Evolutionary conservation across 352 stramenopile genomes (phyloP).

Genomic region (Pythium plurisporium): DNA sequence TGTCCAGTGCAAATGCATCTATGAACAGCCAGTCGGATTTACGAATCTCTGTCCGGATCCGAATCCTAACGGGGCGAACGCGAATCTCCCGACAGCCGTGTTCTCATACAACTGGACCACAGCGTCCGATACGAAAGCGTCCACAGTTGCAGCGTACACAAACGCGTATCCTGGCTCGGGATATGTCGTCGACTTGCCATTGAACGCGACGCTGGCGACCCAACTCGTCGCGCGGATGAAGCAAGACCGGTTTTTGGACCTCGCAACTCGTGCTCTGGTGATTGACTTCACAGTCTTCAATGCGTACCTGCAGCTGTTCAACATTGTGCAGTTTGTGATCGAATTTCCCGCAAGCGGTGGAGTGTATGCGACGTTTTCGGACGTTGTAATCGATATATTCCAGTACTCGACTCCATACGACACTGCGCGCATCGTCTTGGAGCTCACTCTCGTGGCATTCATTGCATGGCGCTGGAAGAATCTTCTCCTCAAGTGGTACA

Average conservation of each 20-base stretch:
- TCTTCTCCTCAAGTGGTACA: constrained; percentile 32
- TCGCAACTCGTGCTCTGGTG: constrained; percentile 55
- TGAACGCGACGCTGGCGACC: constrained; percentile 30
- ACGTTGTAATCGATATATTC: constrained; percentile 43
- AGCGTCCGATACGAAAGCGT: constrained; percentile 17
- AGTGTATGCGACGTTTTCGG: constrained; percentile 39
- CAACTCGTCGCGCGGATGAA: constrained; percentile 30
- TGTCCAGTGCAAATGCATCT: constrained; percentile 66
- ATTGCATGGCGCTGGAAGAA: constrained; percentile 36
- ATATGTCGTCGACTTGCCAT: constrained; percentile 51
- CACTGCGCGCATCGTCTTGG: constrained; percentile 38
- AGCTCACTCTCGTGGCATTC: constrained; percentile 44
- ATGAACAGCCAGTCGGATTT: constrained; percentile 49
- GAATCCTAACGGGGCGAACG: constrained; percentile 40
- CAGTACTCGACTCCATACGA: constrained; percentile 39
- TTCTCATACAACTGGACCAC: constrained; percentile 60
- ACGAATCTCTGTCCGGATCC: constrained; percentile 43
- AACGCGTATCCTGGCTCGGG: constrained; percentile 46
- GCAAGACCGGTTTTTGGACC: constrained; percentile 43
- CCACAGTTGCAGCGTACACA: constrained; percentile 27
- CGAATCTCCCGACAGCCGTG: constrained; percentile 27
- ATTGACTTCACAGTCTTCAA: constrained; percentile 67
- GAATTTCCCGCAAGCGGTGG: constrained; percentile 65
- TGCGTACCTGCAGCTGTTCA: constrained; percentile 61
- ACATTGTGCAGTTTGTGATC: constrained; percentile 47